Conservation (phyloP, 106 monocot species). For the Allium sativum region DNA sequence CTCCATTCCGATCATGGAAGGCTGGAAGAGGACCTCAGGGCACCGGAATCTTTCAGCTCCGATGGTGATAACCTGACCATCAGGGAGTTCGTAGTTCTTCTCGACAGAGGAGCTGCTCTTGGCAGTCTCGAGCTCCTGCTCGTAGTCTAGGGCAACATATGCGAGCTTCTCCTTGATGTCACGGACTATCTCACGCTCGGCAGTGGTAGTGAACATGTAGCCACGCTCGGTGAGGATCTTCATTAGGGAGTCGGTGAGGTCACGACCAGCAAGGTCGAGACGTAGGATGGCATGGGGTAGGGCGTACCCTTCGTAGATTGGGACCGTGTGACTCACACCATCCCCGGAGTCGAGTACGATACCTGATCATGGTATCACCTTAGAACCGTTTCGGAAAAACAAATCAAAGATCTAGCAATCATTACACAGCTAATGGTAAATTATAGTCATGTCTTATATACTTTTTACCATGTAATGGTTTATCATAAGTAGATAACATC, state of each 20-base stretch:
- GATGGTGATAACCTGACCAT: slow-evolving; percentile 17
- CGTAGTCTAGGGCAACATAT: slow-evolving; percentile 17
- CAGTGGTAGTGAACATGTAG: slow-evolving; percentile 15
- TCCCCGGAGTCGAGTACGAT: slow-evolving; percentile 21
- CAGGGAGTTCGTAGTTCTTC: slow-evolving; percentile 15
- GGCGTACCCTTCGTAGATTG: slow-evolving; percentile 20
- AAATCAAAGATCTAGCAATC: not conserved
- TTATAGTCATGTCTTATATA: not conserved
- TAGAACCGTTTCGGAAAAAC: not conserved
- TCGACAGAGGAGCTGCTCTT: slow-evolving; percentile 18
- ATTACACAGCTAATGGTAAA: not conserved
- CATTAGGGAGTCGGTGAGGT: slow-evolving; percentile 14
- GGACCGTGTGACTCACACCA: slow-evolving; percentile 21
- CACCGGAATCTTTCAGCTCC: slow-evolving; percentile 19
- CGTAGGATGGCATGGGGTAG: slow-evolving; percentile 18
- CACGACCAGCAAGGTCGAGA: slow-evolving; percentile 13
- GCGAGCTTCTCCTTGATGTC: slow-evolving; percentile 23
- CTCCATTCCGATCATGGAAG: slow-evolving; percentile 22
- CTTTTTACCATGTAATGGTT: not conserved
- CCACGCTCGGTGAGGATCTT: slow-evolving; percentile 19
- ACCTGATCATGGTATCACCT: not conserved
- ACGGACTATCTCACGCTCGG: slow-evolving; percentile 16
- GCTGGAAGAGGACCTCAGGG: slow-evolving; percentile 19
- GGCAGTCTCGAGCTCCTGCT: slow-evolving; percentile 17
- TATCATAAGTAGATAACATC: not conserved